phyloP scores from a whole-genome alignment of 176 grass and related monocot genomes.

The Zoysia pacifica region DNA sequence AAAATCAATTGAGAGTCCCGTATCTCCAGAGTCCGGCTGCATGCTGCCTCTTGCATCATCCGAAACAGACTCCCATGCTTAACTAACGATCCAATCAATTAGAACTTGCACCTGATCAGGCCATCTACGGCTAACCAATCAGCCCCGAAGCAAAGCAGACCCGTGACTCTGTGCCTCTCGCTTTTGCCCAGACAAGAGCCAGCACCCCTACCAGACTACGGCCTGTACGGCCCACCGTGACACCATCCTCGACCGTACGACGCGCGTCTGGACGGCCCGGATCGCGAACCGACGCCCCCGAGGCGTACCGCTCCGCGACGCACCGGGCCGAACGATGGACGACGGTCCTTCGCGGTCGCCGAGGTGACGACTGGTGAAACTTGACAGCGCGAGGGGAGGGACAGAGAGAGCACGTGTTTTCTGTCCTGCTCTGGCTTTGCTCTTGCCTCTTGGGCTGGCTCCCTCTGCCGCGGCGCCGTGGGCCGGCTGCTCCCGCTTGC shows the following conservation, averaged over 20 bases:
- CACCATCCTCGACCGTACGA: not conserved
- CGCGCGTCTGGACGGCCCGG: not conserved
- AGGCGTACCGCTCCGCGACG: not conserved
- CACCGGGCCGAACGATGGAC: not conserved
- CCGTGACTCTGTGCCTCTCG: conserved; percentile 26
- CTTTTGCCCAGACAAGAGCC: not conserved
- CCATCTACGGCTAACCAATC: not conserved
- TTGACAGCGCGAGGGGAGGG: not conserved
- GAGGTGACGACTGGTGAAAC: conserved; percentile 11
- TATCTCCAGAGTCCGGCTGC: too few species aligned
- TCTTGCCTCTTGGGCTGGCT: not conserved
- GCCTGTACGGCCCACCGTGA: conserved; percentile 41
- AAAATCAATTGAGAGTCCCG: too few species aligned
- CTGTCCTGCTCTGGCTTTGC: too few species aligned
- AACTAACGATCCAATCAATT: conserved; percentile 3
- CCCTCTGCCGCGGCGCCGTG: not conserved
- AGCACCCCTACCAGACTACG: not conserved
- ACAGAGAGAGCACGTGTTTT: not conserved
- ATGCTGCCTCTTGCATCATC: too few species aligned
- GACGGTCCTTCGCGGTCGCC: not conserved
- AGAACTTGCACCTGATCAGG: not conserved
- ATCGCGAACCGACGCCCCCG: not conserved
- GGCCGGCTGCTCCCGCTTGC: not conserved
- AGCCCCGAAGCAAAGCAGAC: not conserved
- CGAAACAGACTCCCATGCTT: too few species aligned